phyloP scores from a whole-genome alignment of 345 rosid genomes.

The Mangifera indica region DNA sequence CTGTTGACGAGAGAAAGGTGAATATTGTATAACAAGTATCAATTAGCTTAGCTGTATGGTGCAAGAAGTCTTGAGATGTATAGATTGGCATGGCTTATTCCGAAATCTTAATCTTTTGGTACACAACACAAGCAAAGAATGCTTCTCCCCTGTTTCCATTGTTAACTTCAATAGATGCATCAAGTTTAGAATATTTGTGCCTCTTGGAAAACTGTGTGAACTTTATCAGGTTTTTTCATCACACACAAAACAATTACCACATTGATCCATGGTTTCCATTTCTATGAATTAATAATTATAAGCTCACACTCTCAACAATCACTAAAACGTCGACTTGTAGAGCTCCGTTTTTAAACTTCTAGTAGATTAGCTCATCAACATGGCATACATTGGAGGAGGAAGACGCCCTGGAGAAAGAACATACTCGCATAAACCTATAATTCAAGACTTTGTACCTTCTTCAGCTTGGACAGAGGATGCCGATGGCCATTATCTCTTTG shows the following conservation, averaged over 20 bases:
- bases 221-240: neutral
- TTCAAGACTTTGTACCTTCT: conserved; percentile 37
- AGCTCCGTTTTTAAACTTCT: too few relatives aligned
- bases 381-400: conserved; percentile 24
- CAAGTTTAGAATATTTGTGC: conserved; percentile 11
- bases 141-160: neutral
- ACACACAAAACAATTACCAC: too few relatives aligned
- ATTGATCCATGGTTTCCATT: too few relatives aligned
- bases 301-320: too few relatives aligned
- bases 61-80: too few relatives aligned
- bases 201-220: neutral
- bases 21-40: too few relatives aligned
- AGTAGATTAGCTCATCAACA: neutral
- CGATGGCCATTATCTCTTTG: conserved; percentile 37
- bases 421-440: conserved; percentile 10
- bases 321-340: too few relatives aligned
- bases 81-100: too few relatives aligned
- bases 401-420: conserved; percentile 1
- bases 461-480: conserved; percentile 50
- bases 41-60: too few relatives aligned
- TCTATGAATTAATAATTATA: neutral
- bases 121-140: conserved; percentile 35
- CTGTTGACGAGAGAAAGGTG: too few relatives aligned
- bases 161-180: neutral
- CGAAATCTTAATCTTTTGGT: conserved; percentile 13